These are phyloP conservation scores for Chenopodium formosanum DNA, from an alignment of 148 eudicot genomes.

Conservation along the genomic window DNA sequence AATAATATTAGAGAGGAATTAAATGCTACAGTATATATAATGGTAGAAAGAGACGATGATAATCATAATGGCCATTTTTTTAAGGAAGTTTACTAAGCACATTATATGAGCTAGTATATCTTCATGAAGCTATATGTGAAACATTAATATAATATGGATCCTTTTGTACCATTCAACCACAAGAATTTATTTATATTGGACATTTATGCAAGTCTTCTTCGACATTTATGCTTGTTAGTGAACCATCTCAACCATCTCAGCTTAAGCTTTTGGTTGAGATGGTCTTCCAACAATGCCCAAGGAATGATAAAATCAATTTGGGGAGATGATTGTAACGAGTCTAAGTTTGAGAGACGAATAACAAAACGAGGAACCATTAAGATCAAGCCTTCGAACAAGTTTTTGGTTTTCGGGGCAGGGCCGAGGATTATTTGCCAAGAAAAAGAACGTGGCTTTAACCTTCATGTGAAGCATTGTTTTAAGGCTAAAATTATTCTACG, in stretches of 20 bases:
- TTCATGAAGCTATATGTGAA: conserved; percentile 47
- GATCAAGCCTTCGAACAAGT: conserved; percentile 46
- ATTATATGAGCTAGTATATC: conserved; percentile 34
- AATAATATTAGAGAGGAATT: conserved; percentile 38
- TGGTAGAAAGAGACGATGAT: background rate
- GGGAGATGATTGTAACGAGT: no score
- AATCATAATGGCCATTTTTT: background rate
- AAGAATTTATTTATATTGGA: conserved; percentile 34
- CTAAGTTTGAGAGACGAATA: conserved; percentile 29
- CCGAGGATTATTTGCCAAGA: conserved; percentile 38
- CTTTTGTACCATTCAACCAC: conserved; percentile 39
- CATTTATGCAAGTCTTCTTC: background rate
- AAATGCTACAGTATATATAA: background rate
- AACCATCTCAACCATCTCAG: no score
- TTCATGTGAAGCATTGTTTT: conserved; percentile 23
- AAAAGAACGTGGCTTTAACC: conserved; percentile 35
- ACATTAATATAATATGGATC: conserved; percentile 39
- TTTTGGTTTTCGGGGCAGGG: conserved; percentile 41
- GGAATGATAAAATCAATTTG: no score
- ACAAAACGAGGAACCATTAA: conserved; percentile 23
- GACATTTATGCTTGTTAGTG: no score
- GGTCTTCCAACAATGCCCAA: no score
- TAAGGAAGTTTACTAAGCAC: conserved; percentile 18
- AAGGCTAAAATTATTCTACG: conserved; percentile 8
- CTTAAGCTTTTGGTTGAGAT: no score